Percentiles rank a stretch among this genome's conserved stretches.
These are phyloP conservation scores for Xylariaceae sp. DNA, from an alignment of 2,329 filamentous ascomycete genomes.

Conservation along the genomic window DNA sequence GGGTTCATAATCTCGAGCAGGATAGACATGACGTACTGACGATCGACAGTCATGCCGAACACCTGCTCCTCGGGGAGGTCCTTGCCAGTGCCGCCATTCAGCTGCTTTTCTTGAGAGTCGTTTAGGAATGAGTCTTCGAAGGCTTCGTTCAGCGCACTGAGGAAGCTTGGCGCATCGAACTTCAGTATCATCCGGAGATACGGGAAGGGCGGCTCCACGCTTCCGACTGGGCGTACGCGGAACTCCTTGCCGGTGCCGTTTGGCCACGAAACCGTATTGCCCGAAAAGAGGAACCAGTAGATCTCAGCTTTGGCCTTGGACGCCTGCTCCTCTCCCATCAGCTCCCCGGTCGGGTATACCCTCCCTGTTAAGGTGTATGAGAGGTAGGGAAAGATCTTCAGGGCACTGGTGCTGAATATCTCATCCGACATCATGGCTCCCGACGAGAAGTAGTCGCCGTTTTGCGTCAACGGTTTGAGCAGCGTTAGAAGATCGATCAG, in stretches of 20 bases:
- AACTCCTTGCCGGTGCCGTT: conserved; percentile 56
- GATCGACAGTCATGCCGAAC: conserved; percentile 68
- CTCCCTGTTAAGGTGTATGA: conserved; percentile 87
- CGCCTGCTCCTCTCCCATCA: conserved; percentile 67
- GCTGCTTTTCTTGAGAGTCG: conserved; percentile 60
- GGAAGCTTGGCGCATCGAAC: conserved; percentile 85
- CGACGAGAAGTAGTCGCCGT: conserved; percentile 46
- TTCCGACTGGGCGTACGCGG: conserved; percentile 50
- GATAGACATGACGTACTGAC: conserved; percentile 89
- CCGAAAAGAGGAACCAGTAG: conserved; percentile 91
- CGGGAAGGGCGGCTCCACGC: conserved; percentile 70
- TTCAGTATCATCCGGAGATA: conserved; percentile 79
- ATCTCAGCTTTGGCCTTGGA: conserved; percentile 76
- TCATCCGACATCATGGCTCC: conserved; percentile 54
- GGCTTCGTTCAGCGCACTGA: conserved; percentile 93
- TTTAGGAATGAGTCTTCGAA: conserved; percentile 96
- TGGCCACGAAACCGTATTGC: conserved; percentile 71
- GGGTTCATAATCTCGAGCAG: conserved; percentile 84
- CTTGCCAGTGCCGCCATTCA: conserved; percentile 46
- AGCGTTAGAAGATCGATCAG: conserved; percentile 75
- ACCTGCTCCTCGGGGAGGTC: conserved; percentile 60
- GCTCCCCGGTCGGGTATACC: conserved; percentile 80
- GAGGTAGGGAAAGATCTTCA: conserved; percentile 92
- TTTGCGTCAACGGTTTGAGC: conserved; percentile 53
- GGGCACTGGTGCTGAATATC: conserved; percentile 62